Evolutionary conservation across 2,329 filamentous ascomycete species (phyloP), one percentile per base, ranked within the genome.

Genomic region (Phyllosticta ampelicida): DNA sequence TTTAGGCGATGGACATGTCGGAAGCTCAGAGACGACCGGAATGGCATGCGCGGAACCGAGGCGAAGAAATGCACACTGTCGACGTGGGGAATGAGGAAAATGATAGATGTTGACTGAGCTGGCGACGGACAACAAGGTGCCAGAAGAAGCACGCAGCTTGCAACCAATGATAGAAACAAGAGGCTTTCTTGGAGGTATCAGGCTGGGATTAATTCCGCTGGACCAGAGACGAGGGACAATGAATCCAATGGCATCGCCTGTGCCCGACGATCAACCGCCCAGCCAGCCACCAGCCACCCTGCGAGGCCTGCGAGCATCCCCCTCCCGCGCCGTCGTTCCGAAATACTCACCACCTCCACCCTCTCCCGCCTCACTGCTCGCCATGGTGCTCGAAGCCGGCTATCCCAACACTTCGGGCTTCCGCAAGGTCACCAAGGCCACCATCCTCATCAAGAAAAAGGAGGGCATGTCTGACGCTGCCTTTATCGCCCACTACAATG

Each of bases 381-480:
- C 65, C 69, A 72, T 68, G 70, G 69, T 71, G 57, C 67, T 77
- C 54, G 70, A 75, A 67, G 72, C 75, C 26, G 74, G 75, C 55
- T 76, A 77, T 59, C 67, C 73, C 10, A 68, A 70, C 62, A 75
- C 74, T 0, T 70, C 66, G 19, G 74, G 74, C 58, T 77, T 77
- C 64, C 72, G 74, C 58, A 77, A 75, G 62, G 74, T 77, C 21
- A 71, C 74, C 61, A 77, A 77, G 65, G 74, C 68, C 48, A 75
- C 74, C 11, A 73, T 77, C 48, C 64, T 76, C 56, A 69, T 77
- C 53, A 75, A 75, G 64, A 77, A 77, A 66, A 76, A 76, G 60
- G 66, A 72, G 9, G 74, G 70, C 63, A 71, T 77, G 67, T 73
- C 68, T 51, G 75, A 77, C 61, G 71, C 63, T 5, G 73, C 70